phyloP scores from a whole-genome alignment of 306 rosid genomes.

The Pyrus betulifolia region DNA sequence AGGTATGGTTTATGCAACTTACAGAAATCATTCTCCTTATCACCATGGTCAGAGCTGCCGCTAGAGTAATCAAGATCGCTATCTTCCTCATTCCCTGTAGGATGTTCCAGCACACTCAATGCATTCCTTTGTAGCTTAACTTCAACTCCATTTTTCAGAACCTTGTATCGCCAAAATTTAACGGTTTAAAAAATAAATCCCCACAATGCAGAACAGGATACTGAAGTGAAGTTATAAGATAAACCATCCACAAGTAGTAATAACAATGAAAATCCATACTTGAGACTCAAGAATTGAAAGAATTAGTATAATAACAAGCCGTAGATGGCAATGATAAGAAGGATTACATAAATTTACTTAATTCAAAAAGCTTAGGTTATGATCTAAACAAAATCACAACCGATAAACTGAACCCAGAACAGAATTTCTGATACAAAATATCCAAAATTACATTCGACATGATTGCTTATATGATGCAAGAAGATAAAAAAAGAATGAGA shows the following conservation, averaged over 20 bases:
- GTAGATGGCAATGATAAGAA: background rate
- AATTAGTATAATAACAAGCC: background rate
- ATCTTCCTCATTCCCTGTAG: constrained; percentile 48
- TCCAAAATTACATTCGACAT: background rate
- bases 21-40: constrained; percentile 53
- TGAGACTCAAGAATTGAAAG: background rate
- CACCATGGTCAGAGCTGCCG: constrained; percentile 52
- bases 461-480: background rate
- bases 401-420: background rate
- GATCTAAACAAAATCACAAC: background rate
- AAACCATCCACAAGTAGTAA: background rate
- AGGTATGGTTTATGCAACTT: constrained; percentile 5
- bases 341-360: background rate
- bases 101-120: constrained; percentile 67
- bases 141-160: constrained; percentile 67
- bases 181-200: background rate
- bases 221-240: background rate
- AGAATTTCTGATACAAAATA: background rate
- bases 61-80: constrained; percentile 44
- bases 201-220: background rate
- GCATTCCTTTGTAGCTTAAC: constrained; percentile 75
- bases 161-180: constrained; percentile 23
- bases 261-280: background rate
- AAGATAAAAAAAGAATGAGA: background rate
- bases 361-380: background rate